Evolutionary conservation across 805 yeast genomes (phyloP), one percentile per base, ranked within the genome.

Genomic region (Ogataea glucozyma): DNA sequence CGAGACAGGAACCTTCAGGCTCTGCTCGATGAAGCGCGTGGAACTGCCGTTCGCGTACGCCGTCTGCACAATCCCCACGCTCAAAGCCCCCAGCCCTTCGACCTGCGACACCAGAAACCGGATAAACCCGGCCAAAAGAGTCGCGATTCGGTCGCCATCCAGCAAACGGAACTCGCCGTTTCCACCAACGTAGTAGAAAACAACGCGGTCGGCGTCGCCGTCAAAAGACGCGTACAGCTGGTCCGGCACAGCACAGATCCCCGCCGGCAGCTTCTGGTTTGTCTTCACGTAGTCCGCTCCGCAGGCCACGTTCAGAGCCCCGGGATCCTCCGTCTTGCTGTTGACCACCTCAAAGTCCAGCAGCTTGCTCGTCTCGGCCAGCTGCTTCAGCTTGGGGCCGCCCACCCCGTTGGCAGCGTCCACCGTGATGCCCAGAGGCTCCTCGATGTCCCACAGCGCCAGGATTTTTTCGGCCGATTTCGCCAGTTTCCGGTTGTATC

Each of bases 321-420:
- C 60, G 1, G 96, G 89, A 12, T 65, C 59, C 14, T 67, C 54
- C 54, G 72, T 80, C 11, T 75, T 62, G 41, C 70, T 76, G 57
- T 89, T 89, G 16, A 82, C 74, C 19, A 73, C 56, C 10, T 20
- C 52, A 40, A 73, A 63, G 0, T 70, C 62, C 13, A 86, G 60
- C 14, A 67, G 55, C 2, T 71, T 62, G 2, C 58, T 46, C 27
- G 50, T 36, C n/a, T n/a, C n/a, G n/a, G 44, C 90, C 65, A 18
- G 71, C 68, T 18, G 62, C 56, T n/a, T n/a, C 20, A 82, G 70
- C 59, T 85, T 85, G 16, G 87, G 85, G 1, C 89, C 96, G 13
- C 99, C 99, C 29, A 93, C 87, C n/a, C 99, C 99, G 61, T 93
- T 93, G 6, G 99, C 99, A 29, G 89, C 82, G 66, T 93, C 99